phyloP scores from a whole-genome alignment of 2,329 filamentous ascomycete species.

The Colletotrichum australisinense region DNA sequence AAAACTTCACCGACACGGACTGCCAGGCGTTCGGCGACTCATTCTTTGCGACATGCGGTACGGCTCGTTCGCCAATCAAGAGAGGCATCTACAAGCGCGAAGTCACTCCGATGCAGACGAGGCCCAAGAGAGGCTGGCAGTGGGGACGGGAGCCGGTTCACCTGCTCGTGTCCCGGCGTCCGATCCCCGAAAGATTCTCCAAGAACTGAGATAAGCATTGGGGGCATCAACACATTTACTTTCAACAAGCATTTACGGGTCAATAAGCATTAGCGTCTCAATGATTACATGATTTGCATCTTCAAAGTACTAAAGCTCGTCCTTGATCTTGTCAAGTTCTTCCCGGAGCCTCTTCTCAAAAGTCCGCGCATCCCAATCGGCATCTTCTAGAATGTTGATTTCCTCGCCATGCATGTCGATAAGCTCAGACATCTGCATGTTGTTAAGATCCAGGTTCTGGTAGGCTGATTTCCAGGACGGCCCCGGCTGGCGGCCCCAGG shows the following conservation, averaged over 20 bases:
- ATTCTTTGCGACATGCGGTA: constrained; percentile 29
- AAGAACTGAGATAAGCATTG: background rate
- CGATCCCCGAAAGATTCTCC: background rate
- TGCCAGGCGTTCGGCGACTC: constrained; percentile 23
- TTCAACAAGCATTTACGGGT: background rate
- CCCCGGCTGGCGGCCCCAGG: background rate
- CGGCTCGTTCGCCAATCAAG: constrained; percentile 24
- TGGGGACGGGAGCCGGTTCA: background rate
- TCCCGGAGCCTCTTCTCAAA: background rate
- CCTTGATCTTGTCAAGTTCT: background rate
- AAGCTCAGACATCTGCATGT: background rate
- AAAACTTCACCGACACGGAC: constrained; percentile 27
- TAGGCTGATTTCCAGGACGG: background rate
- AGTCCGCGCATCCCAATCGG: background rate
- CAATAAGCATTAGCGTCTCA: background rate
- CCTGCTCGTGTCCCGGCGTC: background rate
- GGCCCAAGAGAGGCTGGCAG: background rate
- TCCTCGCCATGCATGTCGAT: background rate
- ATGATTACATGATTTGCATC: background rate
- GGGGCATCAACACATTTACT: background rate
- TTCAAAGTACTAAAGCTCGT: background rate
- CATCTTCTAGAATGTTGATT: background rate
- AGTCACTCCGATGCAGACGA: constrained; percentile 20
- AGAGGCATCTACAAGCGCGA: constrained; percentile 32
- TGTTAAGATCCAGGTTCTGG: background rate